Evolutionary conservation across 2,329 filamentous ascomycete species (phyloP), one percentile per base, ranked within the genome.

Genomic region (Aspergillus melleus): DNA sequence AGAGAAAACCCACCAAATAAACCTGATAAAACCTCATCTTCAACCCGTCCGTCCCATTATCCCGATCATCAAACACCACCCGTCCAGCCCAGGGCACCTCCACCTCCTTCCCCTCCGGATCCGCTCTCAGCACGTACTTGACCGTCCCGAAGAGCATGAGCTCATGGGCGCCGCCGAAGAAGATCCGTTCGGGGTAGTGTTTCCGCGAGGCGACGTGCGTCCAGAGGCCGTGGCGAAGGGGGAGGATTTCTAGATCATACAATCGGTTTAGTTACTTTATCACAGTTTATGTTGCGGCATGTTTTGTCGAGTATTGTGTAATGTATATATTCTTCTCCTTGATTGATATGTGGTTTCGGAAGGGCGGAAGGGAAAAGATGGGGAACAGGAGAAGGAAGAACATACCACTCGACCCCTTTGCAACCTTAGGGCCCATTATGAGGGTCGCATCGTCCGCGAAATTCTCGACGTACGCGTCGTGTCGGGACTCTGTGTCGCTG

Each of bases 21-120:
- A 77, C 74, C 64, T 76, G 74, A 69, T 77, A 77, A 61, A 75
- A 77, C 62, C 59, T 68, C 74, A 77, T 76, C 64, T 69, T 76
- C 19, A 72, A 55, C 47, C 51, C 66, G 47, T 64, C 66, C 20
- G 64, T 64, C 55, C 64, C 36, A 19, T 4, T 12, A 3, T 42
- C 36, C 16, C 14, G 66, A n/a, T 65, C 64, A 54, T 64, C 71
- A 65, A 77, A 76, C 14, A 73, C 73, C 19, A 72, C 74, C 46
- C 74, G 61, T 49, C 70, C 74, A 29, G 73, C 72, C 74, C 74
- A 77, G 6, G 73, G 72, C 36, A 77, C 67, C 64, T 75, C 69
- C 6, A 75, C 66, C 55, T 75, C 72, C n/a, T 58, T 69, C 63
- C 66, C 24, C 24, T 24, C 24, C 2, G 65, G 63, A 42, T 71